These are phyloP conservation scores for Fusarium sp. DNA, from an alignment of 2,329 filamentous ascomycete species.

Conservation along the genomic window DNA sequence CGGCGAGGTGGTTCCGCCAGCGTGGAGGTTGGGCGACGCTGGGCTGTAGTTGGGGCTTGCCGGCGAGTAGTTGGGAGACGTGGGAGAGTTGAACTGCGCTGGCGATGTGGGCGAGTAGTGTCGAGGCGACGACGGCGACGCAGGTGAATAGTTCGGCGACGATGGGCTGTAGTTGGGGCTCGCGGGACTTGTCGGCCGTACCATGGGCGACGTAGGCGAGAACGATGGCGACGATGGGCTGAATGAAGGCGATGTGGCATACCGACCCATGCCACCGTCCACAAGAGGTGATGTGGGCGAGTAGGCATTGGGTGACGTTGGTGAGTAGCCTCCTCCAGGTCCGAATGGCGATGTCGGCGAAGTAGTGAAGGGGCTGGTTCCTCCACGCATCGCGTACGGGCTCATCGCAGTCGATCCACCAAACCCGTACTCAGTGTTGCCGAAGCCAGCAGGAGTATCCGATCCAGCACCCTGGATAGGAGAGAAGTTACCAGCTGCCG, in stretches of 20 bases:
- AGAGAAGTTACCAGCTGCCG: constrained; percentile 76
- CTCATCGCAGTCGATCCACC: constrained; percentile 68
- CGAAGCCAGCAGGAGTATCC: constrained; percentile 75
- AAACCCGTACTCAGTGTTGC: constrained; percentile 66
- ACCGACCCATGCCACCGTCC: constrained; percentile 63
- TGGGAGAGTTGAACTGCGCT: constrained; percentile 77
- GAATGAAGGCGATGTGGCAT: constrained; percentile 71
- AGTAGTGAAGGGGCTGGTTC: constrained; percentile 81
- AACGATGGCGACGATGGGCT: constrained; percentile 73
- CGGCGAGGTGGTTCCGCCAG: constrained; percentile 63
- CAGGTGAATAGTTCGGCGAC: constrained; percentile 74
- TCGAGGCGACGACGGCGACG: constrained; percentile 67
- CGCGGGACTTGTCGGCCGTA: constrained; percentile 66
- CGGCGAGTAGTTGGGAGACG: constrained; percentile 79
- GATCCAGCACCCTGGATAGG: constrained; percentile 83
- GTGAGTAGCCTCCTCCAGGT: constrained; percentile 74
- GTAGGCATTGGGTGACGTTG: constrained; percentile 81
- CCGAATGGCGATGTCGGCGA: constrained; percentile 76
- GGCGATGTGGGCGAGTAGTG: constrained; percentile 80
- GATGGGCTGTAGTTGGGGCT: constrained; percentile 75
- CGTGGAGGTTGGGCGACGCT: constrained; percentile 69
- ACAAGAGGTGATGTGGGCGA: constrained; percentile 81
- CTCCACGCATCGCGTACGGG: constrained; percentile 71
- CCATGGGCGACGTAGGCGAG: constrained; percentile 71
- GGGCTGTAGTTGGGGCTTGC: constrained; percentile 79